A percentile compares a stretch with the other conserved stretches of the same genome.
These are phyloP conservation scores for Penicillium occitanis DNA, from an alignment of 2,329 filamentous ascomycete genomes.

Conservation along the genomic window DNA sequence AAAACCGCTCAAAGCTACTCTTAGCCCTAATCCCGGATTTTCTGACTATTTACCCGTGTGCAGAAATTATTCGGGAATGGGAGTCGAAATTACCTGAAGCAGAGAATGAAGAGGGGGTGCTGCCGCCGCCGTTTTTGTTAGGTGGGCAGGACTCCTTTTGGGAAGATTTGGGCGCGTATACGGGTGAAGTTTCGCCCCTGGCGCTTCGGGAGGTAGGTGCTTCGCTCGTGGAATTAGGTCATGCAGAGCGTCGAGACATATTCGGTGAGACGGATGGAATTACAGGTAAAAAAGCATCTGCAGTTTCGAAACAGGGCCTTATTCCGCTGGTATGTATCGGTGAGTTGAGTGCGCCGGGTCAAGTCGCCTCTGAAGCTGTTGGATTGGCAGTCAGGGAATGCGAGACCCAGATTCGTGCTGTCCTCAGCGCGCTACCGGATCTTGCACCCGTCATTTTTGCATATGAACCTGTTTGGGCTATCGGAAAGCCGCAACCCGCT, in stretches of 20 bases:
- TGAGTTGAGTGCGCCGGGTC: slow-evolving; percentile 58
- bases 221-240: slow-evolving; percentile 73
- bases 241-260: slow-evolving; percentile 71
- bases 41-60: slow-evolving; percentile 58
- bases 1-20: slow-evolving; percentile 56
- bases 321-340: slow-evolving; percentile 79
- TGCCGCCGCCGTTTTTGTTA: slow-evolving; percentile 56
- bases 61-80: slow-evolving; percentile 40
- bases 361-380: slow-evolving; percentile 50
- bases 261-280: slow-evolving; percentile 73
- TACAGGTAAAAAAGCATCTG: slow-evolving; percentile 67
- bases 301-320: slow-evolving; percentile 67
- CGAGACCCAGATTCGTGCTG: slow-evolving; percentile 62
- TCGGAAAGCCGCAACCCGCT: slow-evolving; percentile 72
- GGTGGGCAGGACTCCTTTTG: slow-evolving; percentile 76
- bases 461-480: slow-evolving; percentile 89
- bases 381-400: slow-evolving; percentile 66
- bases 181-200: slow-evolving; percentile 71
- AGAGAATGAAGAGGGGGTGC: slow-evolving; percentile 34
- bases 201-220: slow-evolving; percentile 68
- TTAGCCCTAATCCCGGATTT: slow-evolving; percentile 80
- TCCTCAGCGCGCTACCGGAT: slow-evolving; percentile 60
- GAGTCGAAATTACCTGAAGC: slow-evolving; percentile 34
- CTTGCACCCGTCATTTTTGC: slow-evolving; percentile 72
- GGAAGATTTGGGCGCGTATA: slow-evolving; percentile 71